A percentile compares a stretch with the other conserved stretches of the same genome.
phyloP scores from a whole-genome alignment of 1,139 yeast species.

The Waltiozyma sp. region DNA sequence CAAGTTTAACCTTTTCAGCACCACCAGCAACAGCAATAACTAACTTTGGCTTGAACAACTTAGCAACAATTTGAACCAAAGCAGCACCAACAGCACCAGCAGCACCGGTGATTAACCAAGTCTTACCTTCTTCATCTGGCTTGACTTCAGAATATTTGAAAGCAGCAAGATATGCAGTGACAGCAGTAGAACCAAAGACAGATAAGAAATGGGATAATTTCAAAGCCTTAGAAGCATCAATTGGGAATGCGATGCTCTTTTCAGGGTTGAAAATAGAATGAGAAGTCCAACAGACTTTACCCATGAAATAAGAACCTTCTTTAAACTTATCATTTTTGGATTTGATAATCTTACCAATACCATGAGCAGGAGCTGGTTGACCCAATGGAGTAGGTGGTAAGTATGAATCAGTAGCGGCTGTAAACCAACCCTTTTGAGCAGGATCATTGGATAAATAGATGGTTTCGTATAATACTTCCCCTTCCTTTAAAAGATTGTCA shows the following conservation, averaged over 20 bases:
- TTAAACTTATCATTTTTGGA: constrained; percentile 29
- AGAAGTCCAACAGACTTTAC: constrained; percentile 31
- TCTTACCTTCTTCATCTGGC: constrained; percentile 25
- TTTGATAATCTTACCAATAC: constrained; percentile 37
- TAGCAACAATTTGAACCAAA: constrained; percentile 48
- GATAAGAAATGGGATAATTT: constrained; percentile 34
- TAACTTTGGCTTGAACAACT: constrained; percentile 39
- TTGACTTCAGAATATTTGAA: constrained; percentile 32
- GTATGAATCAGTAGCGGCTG: constrained; percentile 31
- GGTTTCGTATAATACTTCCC: constrained; percentile 36
- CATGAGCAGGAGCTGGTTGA: constrained; percentile 38
- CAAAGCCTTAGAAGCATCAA: constrained; percentile 23
- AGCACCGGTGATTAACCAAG: constrained; percentile 52
- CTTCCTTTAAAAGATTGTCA: constrained; percentile 25
- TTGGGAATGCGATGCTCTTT: constrained; percentile 6
- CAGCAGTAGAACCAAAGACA: constrained; percentile 44
- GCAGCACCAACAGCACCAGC: constrained; percentile 64
- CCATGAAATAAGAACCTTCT: constrained; percentile 33
- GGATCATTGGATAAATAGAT: constrained; percentile 53
- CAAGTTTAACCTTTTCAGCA: constrained; percentile 41
- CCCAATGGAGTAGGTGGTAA: constrained; percentile 36
- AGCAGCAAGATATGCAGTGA: constrained; percentile 55
- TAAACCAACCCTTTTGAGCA: constrained; percentile 54
- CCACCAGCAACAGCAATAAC: constrained; percentile 62
- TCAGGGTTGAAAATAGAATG: constrained; percentile 21